These are phyloP conservation scores for Backusella mclennaniae DNA, from an alignment of 192 early-diverging fungal genomes.

Conservation along the genomic window DNA sequence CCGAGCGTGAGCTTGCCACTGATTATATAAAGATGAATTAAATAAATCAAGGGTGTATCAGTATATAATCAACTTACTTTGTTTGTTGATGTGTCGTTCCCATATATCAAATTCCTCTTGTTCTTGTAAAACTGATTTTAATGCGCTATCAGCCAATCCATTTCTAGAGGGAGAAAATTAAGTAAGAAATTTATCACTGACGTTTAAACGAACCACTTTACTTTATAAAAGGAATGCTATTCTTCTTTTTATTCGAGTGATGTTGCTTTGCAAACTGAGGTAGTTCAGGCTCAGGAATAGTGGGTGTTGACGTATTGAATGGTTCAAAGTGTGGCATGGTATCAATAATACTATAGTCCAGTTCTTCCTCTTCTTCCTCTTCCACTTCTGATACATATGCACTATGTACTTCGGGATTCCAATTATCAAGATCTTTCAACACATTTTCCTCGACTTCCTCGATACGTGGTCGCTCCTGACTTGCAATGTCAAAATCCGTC, in stretches of 20 bases:
- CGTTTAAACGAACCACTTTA: neutral
- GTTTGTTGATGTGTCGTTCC: neutral
- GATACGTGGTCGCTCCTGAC: neutral
- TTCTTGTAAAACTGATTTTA: neutral
- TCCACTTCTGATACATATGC: neutral
- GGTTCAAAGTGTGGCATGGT: neutral
- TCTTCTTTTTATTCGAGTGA: neutral
- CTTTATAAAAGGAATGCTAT: neutral
- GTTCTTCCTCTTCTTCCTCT: neutral
- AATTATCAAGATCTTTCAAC: neutral
- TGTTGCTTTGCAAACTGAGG: neutral
- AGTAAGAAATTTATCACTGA: neutral
- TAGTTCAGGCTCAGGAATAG: neutral
- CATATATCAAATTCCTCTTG: neutral
- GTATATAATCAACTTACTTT: neutral
- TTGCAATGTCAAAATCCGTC: neutral
- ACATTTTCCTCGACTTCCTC: slow-evolving; percentile 1
- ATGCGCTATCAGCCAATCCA: neutral
- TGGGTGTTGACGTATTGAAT: neutral
- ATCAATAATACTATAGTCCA: neutral
- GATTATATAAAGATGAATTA: neutral
- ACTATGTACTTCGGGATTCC: neutral
- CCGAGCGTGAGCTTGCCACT: neutral
- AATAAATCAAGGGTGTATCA: neutral
- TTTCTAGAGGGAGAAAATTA: neutral